These are phyloP conservation scores for Adansonia rubrostipa DNA, from an alignment of 441 rosid genomes.

Conservation along the genomic window DNA sequence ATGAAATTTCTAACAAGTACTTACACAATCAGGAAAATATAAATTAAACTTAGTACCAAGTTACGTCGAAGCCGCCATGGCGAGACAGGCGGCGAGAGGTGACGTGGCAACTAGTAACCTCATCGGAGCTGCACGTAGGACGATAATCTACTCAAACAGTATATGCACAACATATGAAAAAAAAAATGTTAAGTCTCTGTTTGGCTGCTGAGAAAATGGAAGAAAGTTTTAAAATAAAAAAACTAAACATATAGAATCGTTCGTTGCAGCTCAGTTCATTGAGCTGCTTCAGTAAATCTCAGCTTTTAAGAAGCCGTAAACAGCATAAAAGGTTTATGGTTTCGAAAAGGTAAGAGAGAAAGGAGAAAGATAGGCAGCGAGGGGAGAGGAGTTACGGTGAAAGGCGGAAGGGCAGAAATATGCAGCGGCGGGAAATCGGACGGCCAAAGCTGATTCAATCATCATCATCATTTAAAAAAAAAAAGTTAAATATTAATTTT, in stretches of 20 bases:
- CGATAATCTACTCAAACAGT: constrained; percentile 54
- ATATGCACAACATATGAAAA: not conserved
- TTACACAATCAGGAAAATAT: not conserved
- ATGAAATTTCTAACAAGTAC: not conserved
- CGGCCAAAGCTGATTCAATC: constrained; percentile 69
- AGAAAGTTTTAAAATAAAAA: constrained; percentile 20
- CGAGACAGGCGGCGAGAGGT: constrained; percentile 45
- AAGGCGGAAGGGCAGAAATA: constrained; percentile 52
- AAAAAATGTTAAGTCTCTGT: not conserved
- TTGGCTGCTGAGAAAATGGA: constrained; percentile 37
- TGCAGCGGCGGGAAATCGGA: constrained; percentile 58
- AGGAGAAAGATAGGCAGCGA: constrained; percentile 17
- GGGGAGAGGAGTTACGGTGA: constrained; percentile 46
- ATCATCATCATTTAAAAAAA: constrained; percentile 28
- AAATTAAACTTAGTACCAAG: constrained; percentile 48
- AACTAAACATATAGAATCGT: not conserved
- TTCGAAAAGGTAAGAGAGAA: not conserved
- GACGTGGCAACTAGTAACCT: constrained; percentile 43
- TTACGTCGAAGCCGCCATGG: constrained; percentile 45
- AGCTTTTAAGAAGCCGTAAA: not conserved
- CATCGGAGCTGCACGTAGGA: constrained; percentile 50
- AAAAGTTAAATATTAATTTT: not conserved
- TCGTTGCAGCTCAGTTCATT: not conserved
- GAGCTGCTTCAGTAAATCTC: constrained; percentile 15
- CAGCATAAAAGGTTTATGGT: not conserved